phyloP scores from a whole-genome alignment of 495 filamentous ascomycete species.

The Hypoxylon cercidicola region DNA sequence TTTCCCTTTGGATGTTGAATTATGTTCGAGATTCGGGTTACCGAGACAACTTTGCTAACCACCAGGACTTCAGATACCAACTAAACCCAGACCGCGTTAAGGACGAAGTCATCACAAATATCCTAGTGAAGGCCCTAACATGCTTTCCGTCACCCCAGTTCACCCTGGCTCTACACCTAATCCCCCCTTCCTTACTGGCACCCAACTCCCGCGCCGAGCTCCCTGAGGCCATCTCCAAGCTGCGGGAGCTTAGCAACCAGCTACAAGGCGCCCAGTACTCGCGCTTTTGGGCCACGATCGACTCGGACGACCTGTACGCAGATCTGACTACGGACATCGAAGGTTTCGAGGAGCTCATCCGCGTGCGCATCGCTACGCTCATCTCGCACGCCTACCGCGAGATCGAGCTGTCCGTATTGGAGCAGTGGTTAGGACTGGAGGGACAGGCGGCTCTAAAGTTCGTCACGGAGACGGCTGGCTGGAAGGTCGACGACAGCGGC shows the following conservation, averaged over 20 bases:
- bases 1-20: background rate
- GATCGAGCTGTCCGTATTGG: conserved; percentile 77
- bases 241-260: conserved; percentile 81
- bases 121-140: conserved; percentile 97
- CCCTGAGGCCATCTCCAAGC: conserved; percentile 88
- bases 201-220: conserved; percentile 66
- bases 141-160: conserved; percentile 98
- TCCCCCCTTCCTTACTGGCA: conserved; percentile 63
- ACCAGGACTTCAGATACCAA: conserved; percentile 77
- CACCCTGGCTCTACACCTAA: conserved; percentile 90
- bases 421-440: conserved; percentile 88
- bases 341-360: conserved; percentile 96
- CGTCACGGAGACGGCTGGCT: conserved; percentile 83
- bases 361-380: conserved; percentile 88
- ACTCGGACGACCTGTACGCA: conserved; percentile 94
- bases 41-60: conserved; percentile 17
- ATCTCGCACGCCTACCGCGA: conserved; percentile 89
- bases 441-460: conserved; percentile 80
- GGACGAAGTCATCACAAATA: conserved; percentile 96
- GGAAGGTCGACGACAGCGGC: conserved; percentile 69
- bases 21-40: background rate
- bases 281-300: conserved; percentile 91
- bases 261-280: conserved; percentile 87
- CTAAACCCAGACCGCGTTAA: conserved; percentile 99
- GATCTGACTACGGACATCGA: conserved; percentile 93